These are phyloP conservation scores for Paspalum vaginatum DNA, from an alignment of 176 grass and related monocot species.

Conservation along the genomic window DNA sequence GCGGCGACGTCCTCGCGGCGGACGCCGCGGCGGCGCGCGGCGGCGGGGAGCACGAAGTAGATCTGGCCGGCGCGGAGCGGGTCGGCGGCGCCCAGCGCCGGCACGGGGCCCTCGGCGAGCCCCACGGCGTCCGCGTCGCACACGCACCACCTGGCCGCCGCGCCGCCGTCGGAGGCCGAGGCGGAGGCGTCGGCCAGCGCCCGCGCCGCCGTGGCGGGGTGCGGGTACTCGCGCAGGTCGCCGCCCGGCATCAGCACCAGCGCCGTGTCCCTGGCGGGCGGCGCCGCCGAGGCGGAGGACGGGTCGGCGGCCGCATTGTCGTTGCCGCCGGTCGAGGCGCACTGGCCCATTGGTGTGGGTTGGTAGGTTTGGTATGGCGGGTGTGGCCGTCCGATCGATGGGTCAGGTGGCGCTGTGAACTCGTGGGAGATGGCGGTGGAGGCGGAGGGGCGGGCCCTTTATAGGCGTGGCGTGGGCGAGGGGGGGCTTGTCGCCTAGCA, in stretches of 20 bases:
- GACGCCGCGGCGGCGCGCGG: constrained; percentile 39
- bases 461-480: neutral
- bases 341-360: constrained; percentile 49
- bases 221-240: constrained; percentile 54
- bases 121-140: constrained; percentile 76
- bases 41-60: constrained; percentile 66
- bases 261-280: constrained; percentile 18
- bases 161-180: neutral
- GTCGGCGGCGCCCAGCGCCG: constrained; percentile 11
- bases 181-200: constrained; percentile 33
- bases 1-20: constrained; percentile 58
- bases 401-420: too few relatives aligned
- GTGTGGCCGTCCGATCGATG: too few relatives aligned
- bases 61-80: constrained; percentile 59
- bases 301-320: too few relatives aligned
- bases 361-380: neutral
- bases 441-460: neutral
- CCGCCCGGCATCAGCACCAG: constrained; percentile 64
- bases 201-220: constrained; percentile 6
- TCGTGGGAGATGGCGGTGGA: neutral
- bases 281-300: neutral
- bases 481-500: constrained; percentile 9
- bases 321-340: constrained; percentile 35
- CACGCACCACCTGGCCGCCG: constrained; percentile 38
- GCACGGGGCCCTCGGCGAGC: constrained; percentile 37